Base-by-base conservation (phyloP, 345 rosid species). In the Populus simonii region DNA sequence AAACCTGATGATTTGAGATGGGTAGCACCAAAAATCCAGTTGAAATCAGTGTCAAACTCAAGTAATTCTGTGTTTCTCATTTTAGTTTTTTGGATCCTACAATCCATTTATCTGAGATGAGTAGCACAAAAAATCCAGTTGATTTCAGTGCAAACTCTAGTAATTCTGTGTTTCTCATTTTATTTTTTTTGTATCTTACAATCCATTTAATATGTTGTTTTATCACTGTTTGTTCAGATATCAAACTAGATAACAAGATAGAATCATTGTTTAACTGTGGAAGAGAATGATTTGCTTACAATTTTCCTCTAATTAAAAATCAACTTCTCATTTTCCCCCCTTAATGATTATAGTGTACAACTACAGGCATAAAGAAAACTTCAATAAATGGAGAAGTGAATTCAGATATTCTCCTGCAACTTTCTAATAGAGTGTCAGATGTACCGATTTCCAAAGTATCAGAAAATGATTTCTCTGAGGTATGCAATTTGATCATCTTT, bases 391-490 rank as follows among this genome's bases (percentile, higher is more conserved):
- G 72, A 51, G 74, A 72, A 18, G 23, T 25, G 39, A 77, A 68
- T 51, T 17, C 61, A 18, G 88, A 77, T 66, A 53, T 87, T 77
- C 80, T 85, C 55, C 85, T 87, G 70, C 80, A 79, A 81, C 80
- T 87, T 59, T 85, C 80, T 11, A 77, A 78, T 79, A 74, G 75
- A 77, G 68, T 75, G 35, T 73, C 81, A 51, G 89, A 83, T 63
- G 66, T 89, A 35, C 78, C 82, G 27, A 74, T 85, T 66, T 73
- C 71, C 74, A 76, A 84, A 73, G 78, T 90, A 59, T 86, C 87
- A 31, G 87, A 90, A 72, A 82, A 84, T 55, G 85, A 87, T 75
- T 82, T 87, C 77, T 71, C 84, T 39, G 87, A 86, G 90, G 92
- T 88, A 83, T 72, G 17, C 23, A 45, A 23, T 59, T 53, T 25